Conservation (phyloP, 257 asterid species). For the Thymus mandschuricus region DNA sequence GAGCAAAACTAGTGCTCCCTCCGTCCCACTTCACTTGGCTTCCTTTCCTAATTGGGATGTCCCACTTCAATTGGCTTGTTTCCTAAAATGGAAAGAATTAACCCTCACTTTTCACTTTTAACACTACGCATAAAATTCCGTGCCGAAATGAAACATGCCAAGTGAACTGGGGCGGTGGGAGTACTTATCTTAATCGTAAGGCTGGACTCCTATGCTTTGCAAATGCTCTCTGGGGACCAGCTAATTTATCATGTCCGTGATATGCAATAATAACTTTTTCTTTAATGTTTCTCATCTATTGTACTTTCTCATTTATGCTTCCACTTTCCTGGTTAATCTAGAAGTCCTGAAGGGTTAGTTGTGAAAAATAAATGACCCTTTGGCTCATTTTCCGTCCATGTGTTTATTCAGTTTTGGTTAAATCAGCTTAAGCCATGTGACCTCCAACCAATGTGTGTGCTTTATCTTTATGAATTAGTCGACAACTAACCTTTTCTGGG, state of each 20-base stretch:
- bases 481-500: neutral
- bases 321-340: conserved; percentile 13
- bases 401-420: neutral
- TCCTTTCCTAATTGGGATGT: too few species aligned
- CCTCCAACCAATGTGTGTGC: neutral
- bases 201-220: conserved; percentile 9
- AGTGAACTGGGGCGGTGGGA: too few species aligned
- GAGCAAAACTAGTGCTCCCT: neutral
- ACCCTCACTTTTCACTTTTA: too few species aligned
- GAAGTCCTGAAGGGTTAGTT: neutral
- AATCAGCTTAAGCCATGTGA: neutral
- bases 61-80: too few species aligned
- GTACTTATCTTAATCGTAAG: neutral
- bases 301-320: conserved; percentile 8
- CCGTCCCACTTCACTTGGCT: too few species aligned
- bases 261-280: neutral
- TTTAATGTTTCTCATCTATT: conserved; percentile 14
- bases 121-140: too few species aligned
- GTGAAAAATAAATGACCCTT: neutral
- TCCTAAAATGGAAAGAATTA: too few species aligned
- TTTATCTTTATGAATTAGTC: neutral
- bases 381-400: neutral
- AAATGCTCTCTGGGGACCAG: conserved; percentile 17
- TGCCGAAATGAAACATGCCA: too few species aligned
- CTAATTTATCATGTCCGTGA: neutral